A percentile compares a stretch with the other conserved stretches of the same genome.
Evolutionary conservation across 768 basidiomycete species (phyloP).

Genomic region (Leccinum truebloodii): DNA sequence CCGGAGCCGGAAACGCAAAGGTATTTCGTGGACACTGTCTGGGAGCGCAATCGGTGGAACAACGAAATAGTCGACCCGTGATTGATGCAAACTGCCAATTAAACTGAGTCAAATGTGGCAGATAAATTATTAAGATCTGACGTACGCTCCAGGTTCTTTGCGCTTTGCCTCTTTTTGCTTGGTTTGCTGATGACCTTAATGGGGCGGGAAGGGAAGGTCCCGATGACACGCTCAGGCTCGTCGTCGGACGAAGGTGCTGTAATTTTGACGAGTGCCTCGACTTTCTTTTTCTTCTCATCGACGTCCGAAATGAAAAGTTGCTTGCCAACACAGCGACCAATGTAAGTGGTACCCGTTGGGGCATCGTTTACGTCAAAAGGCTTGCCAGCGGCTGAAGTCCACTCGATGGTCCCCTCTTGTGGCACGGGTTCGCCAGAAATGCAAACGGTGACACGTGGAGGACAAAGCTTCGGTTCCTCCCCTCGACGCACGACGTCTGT

Average conservation of each 20-base stretch:
- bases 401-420: conserved; percentile 83
- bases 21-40: conserved; percentile 95
- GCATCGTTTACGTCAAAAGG: conserved; percentile 80
- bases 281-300: conserved; percentile 94
- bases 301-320: conserved; percentile 94
- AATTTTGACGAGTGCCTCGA: conserved; percentile 90
- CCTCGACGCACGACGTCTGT: conserved; percentile 73
- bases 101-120: conserved; percentile 15
- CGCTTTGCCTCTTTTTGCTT: conserved; percentile 93
- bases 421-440: conserved; percentile 90
- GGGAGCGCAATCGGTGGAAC: conserved; percentile 94
- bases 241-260: conserved; percentile 78
- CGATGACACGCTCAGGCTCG: conserved; percentile 80
- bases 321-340: conserved; percentile 92
- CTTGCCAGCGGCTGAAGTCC: conserved; percentile 85
- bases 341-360: conserved; percentile 81
- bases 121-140: conserved; percentile 21
- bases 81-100: conserved; percentile 78
- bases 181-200: conserved; percentile 99
- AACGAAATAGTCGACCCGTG: conserved; percentile 95
- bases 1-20: conserved; percentile 94
- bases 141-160: conserved; percentile 91
- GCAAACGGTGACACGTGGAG: conserved; percentile 83
- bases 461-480: conserved; percentile 71
- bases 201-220: conserved; percentile 88